Conservation (phyloP, 805 yeast species). For the Sugiyamaella chiloensis region DNA sequence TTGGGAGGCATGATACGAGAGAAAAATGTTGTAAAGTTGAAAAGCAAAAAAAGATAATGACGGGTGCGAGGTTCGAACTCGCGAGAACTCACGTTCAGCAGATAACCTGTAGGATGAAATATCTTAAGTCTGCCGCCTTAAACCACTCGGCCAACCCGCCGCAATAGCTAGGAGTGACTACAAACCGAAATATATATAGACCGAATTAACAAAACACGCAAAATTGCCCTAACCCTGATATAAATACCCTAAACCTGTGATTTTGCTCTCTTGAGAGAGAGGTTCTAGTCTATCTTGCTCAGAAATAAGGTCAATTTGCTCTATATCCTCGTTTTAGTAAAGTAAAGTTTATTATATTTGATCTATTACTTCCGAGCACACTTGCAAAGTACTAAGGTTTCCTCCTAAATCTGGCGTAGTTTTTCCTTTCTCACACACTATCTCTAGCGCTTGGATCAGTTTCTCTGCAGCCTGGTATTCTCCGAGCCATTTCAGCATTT, state of each 20-base stretch:
- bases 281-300: no score
- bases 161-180: no score
- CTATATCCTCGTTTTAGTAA: no score
- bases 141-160: conserved; percentile 40
- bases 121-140: conserved; percentile 39
- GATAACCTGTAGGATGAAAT: conserved; percentile 22
- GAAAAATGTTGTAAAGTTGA: background rate
- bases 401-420: conserved; percentile 5
- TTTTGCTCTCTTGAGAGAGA: no score
- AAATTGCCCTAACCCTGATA: no score
- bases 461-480: conserved; percentile 14
- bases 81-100: conserved; percentile 34
- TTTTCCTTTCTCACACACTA: conserved; percentile 1
- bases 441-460: background rate
- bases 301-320: no score
- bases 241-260: no score
- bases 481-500: conserved; percentile 24
- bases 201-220: no score
- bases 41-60: conserved; percentile 23
- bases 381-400: background rate
- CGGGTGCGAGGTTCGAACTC: conserved; percentile 39
- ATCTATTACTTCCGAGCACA: background rate
- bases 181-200: no score
- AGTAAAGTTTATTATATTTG: no score
- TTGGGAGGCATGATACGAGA: background rate